These are phyloP conservation scores for Dioscorea dumetorum DNA, from an alignment of 106 monocot genomes.

Conservation along the genomic window DNA sequence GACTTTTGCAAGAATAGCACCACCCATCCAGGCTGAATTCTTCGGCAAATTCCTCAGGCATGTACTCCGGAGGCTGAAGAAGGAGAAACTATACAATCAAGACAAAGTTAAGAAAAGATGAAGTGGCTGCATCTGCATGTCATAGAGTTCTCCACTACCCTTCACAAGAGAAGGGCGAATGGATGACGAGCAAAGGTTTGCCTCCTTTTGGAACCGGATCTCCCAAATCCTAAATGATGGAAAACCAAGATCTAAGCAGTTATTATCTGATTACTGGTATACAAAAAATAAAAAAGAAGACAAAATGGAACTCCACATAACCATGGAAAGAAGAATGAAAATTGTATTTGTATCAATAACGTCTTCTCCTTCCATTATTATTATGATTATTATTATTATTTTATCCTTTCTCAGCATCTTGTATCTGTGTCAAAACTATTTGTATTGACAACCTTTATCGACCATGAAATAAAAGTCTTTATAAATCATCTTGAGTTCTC, in stretches of 20 bases:
- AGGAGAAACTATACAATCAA: not conserved
- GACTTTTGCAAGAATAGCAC: slow-evolving; percentile 91
- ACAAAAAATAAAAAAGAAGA: not conserved
- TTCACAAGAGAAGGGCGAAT: slow-evolving; percentile 81
- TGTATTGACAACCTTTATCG: no score
- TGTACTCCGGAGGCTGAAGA: slow-evolving; percentile 90
- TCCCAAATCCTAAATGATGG: slow-evolving; percentile 70
- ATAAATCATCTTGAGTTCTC: no score
- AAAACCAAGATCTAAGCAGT: not conserved
- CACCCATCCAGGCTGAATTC: slow-evolving; percentile 98
- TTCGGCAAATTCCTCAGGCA: slow-evolving; percentile 85
- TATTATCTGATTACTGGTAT: not conserved
- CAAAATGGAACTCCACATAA: not conserved
- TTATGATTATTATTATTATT: no score
- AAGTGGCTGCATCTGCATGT: not conserved
- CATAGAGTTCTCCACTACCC: slow-evolving; percentile 23
- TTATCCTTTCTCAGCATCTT: no score
- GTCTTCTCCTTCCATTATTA: not conserved
- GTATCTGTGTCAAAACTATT: no score
- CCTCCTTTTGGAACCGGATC: slow-evolving; percentile 91
- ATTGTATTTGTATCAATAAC: not conserved
- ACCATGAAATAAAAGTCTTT: no score
- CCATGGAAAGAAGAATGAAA: not conserved
- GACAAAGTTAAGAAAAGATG: not conserved
- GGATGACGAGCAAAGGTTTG: slow-evolving; percentile 70